These are phyloP conservation scores for Puya raimondii DNA, from an alignment of 176 grass and related monocot genomes.

Conservation along the genomic window DNA sequence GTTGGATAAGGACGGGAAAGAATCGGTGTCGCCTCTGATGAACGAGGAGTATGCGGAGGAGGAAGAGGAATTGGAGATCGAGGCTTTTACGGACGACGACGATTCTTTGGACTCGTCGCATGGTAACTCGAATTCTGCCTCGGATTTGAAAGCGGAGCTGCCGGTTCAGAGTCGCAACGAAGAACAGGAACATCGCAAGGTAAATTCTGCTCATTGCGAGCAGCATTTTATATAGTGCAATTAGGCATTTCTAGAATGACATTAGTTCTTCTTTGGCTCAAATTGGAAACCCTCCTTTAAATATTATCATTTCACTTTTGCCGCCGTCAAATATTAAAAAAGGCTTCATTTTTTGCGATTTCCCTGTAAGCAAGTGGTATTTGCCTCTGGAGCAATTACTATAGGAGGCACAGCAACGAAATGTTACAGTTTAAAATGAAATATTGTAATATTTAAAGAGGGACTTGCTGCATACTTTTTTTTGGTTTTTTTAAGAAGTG, in stretches of 20 bases:
- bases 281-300: not conserved
- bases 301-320: too few relatives aligned
- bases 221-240: not conserved
- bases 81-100: not conserved
- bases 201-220: not conserved
- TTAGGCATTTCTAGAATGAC: not conserved
- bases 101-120: not conserved
- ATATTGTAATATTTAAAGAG: too few relatives aligned
- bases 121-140: not conserved
- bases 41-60: slow-evolving; percentile 5
- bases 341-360: too few relatives aligned
- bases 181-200: not conserved
- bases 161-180: not conserved
- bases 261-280: not conserved
- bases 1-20: slow-evolving; percentile 1
- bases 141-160: not conserved
- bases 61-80: not conserved
- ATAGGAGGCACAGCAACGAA: too few relatives aligned
- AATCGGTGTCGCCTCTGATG: not conserved
- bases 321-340: too few relatives aligned
- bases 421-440: too few relatives aligned
- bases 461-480: too few relatives aligned
- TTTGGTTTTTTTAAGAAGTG: not conserved
- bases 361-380: too few relatives aligned
- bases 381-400: too few relatives aligned